Conservation (phyloP, 345 rosid genomes). For the Lepidium didymum region DNA sequence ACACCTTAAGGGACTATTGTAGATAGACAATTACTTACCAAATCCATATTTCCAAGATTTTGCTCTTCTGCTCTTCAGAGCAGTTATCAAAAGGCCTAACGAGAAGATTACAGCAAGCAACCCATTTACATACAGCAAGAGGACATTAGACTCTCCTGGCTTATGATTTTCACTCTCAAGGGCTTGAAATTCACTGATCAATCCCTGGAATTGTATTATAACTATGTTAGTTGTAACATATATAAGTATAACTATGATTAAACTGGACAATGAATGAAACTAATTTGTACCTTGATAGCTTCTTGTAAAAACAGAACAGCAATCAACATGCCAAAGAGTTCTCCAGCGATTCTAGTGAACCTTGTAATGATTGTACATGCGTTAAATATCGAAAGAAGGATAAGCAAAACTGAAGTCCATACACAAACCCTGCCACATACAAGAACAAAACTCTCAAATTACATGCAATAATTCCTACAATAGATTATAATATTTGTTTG, state of each 20-base stretch:
- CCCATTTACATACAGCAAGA: conserved; percentile 62
- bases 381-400: conserved; percentile 61
- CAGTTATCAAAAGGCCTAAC: conserved; percentile 45
- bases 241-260: not conserved
- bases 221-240: not conserved
- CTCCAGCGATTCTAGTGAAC: conserved; percentile 74
- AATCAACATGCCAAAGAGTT: conserved; percentile 76
- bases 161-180: conserved; percentile 36
- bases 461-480: not conserved
- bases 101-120: conserved; percentile 67
- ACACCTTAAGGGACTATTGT: not conserved
- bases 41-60: conserved; percentile 64
- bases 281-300: conserved; percentile 55
- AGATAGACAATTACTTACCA: conserved; percentile 22
- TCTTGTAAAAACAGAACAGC: conserved; percentile 76
- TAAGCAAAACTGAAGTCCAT: conserved; percentile 59
- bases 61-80: conserved; percentile 57
- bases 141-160: conserved; percentile 38
- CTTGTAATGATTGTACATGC: conserved; percentile 50
- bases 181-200: conserved; percentile 48
- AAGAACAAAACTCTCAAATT: not conserved
- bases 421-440: conserved; percentile 55
- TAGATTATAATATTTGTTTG: not conserved
- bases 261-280: not conserved
- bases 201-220: conserved; percentile 39